A percentile compares a stretch with the other conserved stretches of the same genome.
Conservation (phyloP, 805 yeast genomes). For the Candida suzukii region DNA sequence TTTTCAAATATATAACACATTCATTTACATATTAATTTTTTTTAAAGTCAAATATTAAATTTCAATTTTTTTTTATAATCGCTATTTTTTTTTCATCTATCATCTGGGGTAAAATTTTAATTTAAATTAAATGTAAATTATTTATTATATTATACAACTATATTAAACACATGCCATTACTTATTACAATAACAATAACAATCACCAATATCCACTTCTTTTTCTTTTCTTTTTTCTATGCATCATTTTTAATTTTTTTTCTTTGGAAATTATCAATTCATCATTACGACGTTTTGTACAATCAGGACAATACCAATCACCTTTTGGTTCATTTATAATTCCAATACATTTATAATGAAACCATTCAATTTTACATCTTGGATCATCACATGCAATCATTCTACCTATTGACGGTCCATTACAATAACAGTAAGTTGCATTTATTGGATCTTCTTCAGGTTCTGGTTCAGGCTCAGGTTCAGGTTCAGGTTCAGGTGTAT, state of each 20-base stretch:
- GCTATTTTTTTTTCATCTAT: no score
- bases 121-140: no score
- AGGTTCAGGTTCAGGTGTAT: neutral
- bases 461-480: neutral
- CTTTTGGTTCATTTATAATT: conserved; percentile 77
- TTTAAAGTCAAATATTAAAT: no score
- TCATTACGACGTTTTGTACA: conserved; percentile 34
- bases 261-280: neutral
- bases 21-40: no score
- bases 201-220: neutral
- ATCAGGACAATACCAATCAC: conserved; percentile 90
- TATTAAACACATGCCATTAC: neutral
- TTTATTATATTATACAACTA: no score
- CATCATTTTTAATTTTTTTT: conserved; percentile 4
- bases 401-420: conserved; percentile 61
- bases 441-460: conserved; percentile 10
- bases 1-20: no score
- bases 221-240: conserved; percentile 11
- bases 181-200: neutral
- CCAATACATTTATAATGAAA: conserved; percentile 96
- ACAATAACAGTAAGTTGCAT: conserved; percentile 40
- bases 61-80: no score
- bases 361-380: conserved; percentile 87
- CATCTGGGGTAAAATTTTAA: no score
- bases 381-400: conserved; percentile 95